phyloP scores from a whole-genome alignment of 306 rosid genomes.

The Amphicarpaea edgeworthii region DNA sequence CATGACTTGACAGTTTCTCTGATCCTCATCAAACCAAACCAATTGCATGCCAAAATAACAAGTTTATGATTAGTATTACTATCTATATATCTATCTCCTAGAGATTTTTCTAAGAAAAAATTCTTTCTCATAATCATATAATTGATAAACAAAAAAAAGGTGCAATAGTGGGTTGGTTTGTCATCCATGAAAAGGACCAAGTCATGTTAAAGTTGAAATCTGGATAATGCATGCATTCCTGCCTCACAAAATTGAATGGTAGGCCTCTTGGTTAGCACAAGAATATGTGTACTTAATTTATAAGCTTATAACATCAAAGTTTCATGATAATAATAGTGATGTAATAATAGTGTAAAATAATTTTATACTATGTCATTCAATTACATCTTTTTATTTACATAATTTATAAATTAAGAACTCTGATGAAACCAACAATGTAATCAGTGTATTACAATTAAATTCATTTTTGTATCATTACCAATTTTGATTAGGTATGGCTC shows the following conservation, averaged over 20 bases:
- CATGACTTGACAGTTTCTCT: conserved; percentile 40
- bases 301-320: conserved; percentile 35
- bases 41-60: conserved; percentile 33
- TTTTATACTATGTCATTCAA: too few relatives aligned
- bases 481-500: conserved; percentile 40
- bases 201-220: conserved; percentile 38
- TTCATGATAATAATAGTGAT: conserved; percentile 29
- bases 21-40: conserved; percentile 30
- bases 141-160: conserved; percentile 9
- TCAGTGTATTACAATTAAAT: too few relatives aligned
- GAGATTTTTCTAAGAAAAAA: neutral
- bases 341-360: too few relatives aligned
- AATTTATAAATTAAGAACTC: too few relatives aligned
- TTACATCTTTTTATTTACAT: too few relatives aligned
- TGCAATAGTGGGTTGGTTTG: conserved; percentile 42
- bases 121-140: conserved; percentile 8
- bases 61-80: conserved; percentile 32
- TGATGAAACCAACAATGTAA: too few relatives aligned
- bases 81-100: conserved; percentile 11
- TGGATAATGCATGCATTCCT: conserved; percentile 37
- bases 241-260: conserved; percentile 45
- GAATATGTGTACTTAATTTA: neutral
- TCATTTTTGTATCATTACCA: neutral
- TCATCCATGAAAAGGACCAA: conserved; percentile 44
- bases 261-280: conserved; percentile 38